phyloP scores from a whole-genome alignment of 1,139 yeast species.

The Sugiyamaella japonica region DNA sequence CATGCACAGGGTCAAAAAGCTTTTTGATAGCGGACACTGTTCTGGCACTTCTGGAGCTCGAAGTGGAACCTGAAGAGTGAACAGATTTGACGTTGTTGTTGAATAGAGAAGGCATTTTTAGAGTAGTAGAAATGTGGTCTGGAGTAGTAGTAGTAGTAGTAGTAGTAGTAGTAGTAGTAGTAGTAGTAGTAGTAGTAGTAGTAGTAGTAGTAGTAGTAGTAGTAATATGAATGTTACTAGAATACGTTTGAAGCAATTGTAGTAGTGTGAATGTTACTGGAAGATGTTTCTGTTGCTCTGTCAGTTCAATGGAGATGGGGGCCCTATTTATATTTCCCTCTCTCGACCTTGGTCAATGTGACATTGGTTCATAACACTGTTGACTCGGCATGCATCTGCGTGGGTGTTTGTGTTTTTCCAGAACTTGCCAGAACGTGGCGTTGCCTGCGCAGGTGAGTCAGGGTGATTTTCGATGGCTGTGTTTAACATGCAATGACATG shows the following conservation, averaged over 20 bases:
- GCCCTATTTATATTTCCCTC: not conserved
- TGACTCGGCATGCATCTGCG: not conserved
- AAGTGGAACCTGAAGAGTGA: slow-evolving; percentile 8
- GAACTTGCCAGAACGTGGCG: no score
- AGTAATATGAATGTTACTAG: not conserved
- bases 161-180: not conserved
- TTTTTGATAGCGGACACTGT: slow-evolving; percentile 5
- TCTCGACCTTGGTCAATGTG: no score
- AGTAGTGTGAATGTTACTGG: not conserved
- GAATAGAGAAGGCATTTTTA: slow-evolving; percentile 10
- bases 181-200: not conserved
- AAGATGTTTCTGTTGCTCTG: not conserved
- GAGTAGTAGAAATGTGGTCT: no score
- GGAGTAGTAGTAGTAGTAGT: not conserved
- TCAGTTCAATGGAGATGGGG: not conserved
- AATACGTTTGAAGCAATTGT: not conserved
- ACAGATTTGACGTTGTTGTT: slow-evolving; percentile 13
- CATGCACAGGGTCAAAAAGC: slow-evolving; percentile 1
- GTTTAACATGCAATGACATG: no score
- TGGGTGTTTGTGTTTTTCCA: no score
- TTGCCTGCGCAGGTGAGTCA: not conserved
- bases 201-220: not conserved
- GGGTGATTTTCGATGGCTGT: not conserved
- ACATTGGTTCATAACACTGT: no score
- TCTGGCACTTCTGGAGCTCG: slow-evolving; percentile 10